Evolutionary conservation across 768 basidiomycete genomes (phyloP), one percentile per base, ranked within the genome.

Genomic region (Pleurotus tuber-regium): DNA sequence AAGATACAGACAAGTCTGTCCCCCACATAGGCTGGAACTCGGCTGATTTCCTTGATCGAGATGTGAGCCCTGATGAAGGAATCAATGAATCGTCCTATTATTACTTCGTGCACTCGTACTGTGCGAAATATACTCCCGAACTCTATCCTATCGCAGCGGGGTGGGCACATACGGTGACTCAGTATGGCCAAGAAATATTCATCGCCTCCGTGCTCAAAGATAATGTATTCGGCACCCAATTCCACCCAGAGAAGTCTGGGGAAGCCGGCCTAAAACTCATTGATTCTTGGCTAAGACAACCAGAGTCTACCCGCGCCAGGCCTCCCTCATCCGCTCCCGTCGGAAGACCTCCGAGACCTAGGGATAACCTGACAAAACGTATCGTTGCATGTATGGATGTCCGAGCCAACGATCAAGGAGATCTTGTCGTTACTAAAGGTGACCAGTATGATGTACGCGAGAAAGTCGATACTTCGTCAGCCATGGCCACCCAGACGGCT

Each of bases 21-120:
- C 97, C 97, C 25, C 96, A 98, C 72, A 98, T 99, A 70, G 97
- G 97, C 46, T 99, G 96, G 96, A 98, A 97, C 67, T 70, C 81
- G 19, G 83, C 84, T 21, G 82, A 87, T 53, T 73, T 74, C 43
- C 65, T 82, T 14, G 25, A 43, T n/a, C 18, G 23, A 11, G 43
- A 31, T 8, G 28, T 51, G 23, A 39, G 26, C 11, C 38, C 49
- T 12, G 49, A 24, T 23, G 23, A 40, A 29, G 49, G 29, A 4
- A 39, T 50, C 60, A 71, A 77, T 43, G 66, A 72, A 44, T 65
- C 74, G n/a, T 75, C 83, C 16, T 84, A 86, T 62, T 98, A 95
- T 65, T 99, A 99, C 70, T 99, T 95, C 65, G 95, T 99, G 28
- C 97, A 99, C 72, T 98, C 97, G 11, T 99, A 83, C 73, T 83